Conservation (phyloP, 345 rosid species). For the Triadica sebifera region DNA sequence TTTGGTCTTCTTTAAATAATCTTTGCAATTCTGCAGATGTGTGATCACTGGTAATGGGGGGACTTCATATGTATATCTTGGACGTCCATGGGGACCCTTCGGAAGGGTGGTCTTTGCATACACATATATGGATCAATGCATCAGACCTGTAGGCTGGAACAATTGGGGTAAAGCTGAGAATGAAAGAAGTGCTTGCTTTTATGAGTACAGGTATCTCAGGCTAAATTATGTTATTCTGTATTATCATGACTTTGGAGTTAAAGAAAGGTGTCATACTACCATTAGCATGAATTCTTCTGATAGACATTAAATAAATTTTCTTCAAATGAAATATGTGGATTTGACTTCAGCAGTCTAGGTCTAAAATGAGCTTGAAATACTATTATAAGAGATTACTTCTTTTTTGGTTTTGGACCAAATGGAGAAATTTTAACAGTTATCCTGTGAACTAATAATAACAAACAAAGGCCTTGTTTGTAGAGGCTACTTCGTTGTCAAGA, state of each 20-base stretch:
- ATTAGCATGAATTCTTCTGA: background rate
- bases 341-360: no score
- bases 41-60: slow-evolving; percentile 86
- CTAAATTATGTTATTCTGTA: background rate
- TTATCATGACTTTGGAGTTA: background rate
- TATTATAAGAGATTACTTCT: no score
- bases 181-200: slow-evolving; percentile 94
- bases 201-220: slow-evolving; percentile 70
- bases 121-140: slow-evolving; percentile 76
- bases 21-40: slow-evolving; percentile 51
- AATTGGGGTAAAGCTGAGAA: slow-evolving; percentile 91
- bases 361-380: no score
- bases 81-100: slow-evolving; percentile 98
- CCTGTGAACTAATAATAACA: no score
- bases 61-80: slow-evolving; percentile 57
- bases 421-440: no score
- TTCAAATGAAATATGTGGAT: background rate
- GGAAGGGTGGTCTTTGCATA: slow-evolving; percentile 87
- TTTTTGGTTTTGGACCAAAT: no score
- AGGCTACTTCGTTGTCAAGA: no score
- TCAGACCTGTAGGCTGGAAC: slow-evolving; percentile 73
- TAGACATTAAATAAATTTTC: background rate
- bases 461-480: no score
- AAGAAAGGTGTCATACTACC: background rate
- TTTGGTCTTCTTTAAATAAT: background rate